These are phyloP conservation scores for Fusarium vanettenii DNA, from an alignment of 2,329 filamentous ascomycete genomes.

Conservation along the genomic window DNA sequence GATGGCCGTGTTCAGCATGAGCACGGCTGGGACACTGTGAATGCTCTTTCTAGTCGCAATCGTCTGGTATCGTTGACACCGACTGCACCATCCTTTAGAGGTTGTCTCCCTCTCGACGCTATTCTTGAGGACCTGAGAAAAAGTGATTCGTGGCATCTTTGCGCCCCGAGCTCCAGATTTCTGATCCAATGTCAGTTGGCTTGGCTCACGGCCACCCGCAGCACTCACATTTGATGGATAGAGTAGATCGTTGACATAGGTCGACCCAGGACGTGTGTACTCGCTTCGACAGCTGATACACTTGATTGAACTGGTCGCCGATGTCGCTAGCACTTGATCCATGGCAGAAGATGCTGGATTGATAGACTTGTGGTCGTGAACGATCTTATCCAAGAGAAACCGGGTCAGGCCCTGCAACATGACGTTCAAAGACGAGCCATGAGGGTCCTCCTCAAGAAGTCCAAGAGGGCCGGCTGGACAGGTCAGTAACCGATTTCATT, in stretches of 20 bases:
- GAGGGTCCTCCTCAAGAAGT: slow-evolving; percentile 85
- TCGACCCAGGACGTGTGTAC: slow-evolving; percentile 81
- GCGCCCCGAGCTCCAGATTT: slow-evolving; percentile 61
- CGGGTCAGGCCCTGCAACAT: slow-evolving; percentile 90
- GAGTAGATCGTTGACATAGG: slow-evolving; percentile 85
- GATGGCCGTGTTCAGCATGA: slow-evolving; percentile 88
- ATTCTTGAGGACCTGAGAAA: slow-evolving; percentile 91
- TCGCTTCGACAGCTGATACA: slow-evolving; percentile 92
- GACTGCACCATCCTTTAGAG: slow-evolving; percentile 91
- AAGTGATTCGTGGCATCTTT: slow-evolving; percentile 70
- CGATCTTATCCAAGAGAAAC: slow-evolving; percentile 86
- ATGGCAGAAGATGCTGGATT: slow-evolving; percentile 71
- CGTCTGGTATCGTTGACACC: slow-evolving; percentile 90
- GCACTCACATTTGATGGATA: slow-evolving; percentile 69
- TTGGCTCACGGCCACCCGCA: not conserved
- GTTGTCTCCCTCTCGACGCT: slow-evolving; percentile 92
- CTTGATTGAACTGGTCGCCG: slow-evolving; percentile 78
- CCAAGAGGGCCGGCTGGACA: slow-evolving; percentile 75
- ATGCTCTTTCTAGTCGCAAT: slow-evolving; percentile 88
- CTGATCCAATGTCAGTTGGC: slow-evolving; percentile 42
- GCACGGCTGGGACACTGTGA: slow-evolving; percentile 82
- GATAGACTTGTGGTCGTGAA: slow-evolving; percentile 79
- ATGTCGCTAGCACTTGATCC: slow-evolving; percentile 79
- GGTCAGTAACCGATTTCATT: slow-evolving; percentile 32
- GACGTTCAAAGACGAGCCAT: slow-evolving; percentile 76